Base-by-base conservation (phyloP, 495 filamentous ascomycete genomes). In the Cercophora samala region DNA sequence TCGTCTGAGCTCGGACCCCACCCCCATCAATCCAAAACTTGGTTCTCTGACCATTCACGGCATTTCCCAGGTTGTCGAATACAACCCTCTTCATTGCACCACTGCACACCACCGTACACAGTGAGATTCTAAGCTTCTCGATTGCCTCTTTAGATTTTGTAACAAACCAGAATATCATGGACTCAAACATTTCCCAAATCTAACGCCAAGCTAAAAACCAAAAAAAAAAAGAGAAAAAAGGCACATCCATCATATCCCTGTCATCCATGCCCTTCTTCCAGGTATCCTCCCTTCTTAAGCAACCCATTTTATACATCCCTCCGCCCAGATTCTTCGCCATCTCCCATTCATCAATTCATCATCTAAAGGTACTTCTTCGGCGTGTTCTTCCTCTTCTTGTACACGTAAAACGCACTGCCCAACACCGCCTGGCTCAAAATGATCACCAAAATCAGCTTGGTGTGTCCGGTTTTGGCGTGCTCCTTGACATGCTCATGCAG, bases 361-460 rank as follows among this genome's bases (percentile, higher is more conserved):
- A 4, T 32, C 69, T 71, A 99, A 70, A 99, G 79, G 77, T 93
- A 99, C 77, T 99, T 99, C 87, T 97, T 97, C 37, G 93, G 92
- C 73, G 85, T 84, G 67, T 84, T 86, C 78, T 90, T 89, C 69
- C 89, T 86, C 67, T 88, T 83, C 83, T 97, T 97, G 79, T 98
- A 97, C 58, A 89, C 73, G 22, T 93, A 72, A 76, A 93, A 99
- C 19, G 81, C 85, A 8, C 73, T 86, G 3, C 85, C 86, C 22
- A 95, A 75, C 73, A 93, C 63, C 24, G 89, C 73, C 80, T 98
- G 93, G 71, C 91, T 87, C 32, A 85, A 86, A 58, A 99, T 81
- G 53, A 96, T 83, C 46, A 93, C 77, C 75, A 90, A 83, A 65
- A 97, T 81, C 70, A 96, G 87, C 72, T 86, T 84, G 24, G 87